phyloP scores from a whole-genome alignment of 2,329 filamentous ascomycete species.

The Dactylellina drechsleri region DNA sequence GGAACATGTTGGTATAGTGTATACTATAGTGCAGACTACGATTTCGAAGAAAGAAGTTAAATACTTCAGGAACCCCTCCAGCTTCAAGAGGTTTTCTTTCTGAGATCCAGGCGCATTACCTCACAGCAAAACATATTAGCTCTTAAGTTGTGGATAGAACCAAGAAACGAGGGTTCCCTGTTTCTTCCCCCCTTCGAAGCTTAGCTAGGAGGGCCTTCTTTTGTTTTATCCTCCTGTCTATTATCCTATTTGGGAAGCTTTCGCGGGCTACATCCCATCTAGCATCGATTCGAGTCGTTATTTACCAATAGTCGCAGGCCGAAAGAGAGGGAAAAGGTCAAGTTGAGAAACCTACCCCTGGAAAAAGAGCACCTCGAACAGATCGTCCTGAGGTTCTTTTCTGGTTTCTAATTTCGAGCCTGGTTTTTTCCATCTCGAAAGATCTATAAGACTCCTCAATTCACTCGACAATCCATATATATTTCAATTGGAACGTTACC shows the following conservation, averaged over 20 bases:
- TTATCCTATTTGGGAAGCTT: conserved; percentile 46
- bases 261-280: conserved; percentile 20
- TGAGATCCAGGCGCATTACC: conserved; percentile 49
- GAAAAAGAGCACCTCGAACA: not conserved
- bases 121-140: conserved; percentile 24
- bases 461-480: not conserved
- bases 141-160: conserved; percentile 12
- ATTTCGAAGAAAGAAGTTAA: conserved; percentile 32
- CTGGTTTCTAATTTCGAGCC: not conserved
- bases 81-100: conserved; percentile 41
- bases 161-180: conserved; percentile 30
- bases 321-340: conserved; percentile 17
- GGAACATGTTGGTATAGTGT: not conserved
- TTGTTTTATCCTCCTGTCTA: conserved; percentile 30
- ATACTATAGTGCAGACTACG: not conserved
- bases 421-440: not conserved
- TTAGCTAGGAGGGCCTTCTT: conserved; percentile 22
- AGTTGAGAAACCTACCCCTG: conserved; percentile 1
- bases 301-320: not conserved
- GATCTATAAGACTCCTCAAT: conserved; percentile 3
- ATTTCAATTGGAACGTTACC: not conserved
- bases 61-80: conserved; percentile 37
- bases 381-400: too few species aligned
- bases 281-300: conserved; percentile 10
- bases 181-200: conserved; percentile 13